phyloP scores from a whole-genome alignment of 495 filamentous ascomycete species.

The Trichoderma erinaceum region DNA sequence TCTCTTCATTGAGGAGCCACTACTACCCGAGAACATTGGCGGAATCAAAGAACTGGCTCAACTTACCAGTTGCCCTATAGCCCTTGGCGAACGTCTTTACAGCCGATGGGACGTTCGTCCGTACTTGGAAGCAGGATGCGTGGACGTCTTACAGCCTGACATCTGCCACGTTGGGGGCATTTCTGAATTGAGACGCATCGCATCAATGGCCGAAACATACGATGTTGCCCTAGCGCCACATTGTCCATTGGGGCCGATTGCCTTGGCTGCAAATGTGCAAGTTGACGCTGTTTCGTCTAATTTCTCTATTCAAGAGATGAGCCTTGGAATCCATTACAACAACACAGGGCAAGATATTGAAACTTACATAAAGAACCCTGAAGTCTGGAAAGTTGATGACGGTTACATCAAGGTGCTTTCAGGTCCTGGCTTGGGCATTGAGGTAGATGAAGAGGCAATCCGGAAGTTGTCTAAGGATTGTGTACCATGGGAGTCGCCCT shows the following conservation, averaged over 20 bases:
- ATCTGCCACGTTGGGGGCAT: conserved; percentile 72
- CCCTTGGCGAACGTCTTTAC: conserved; percentile 70
- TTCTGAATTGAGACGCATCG: conserved; percentile 64
- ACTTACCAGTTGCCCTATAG: conserved; percentile 60
- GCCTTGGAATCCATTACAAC: conserved; percentile 75
- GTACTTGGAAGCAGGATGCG: conserved; percentile 61
- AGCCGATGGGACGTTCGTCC: conserved; percentile 70
- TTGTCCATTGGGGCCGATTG: conserved; percentile 71
- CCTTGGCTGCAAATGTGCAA: conserved; percentile 67
- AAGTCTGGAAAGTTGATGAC: conserved; percentile 57
- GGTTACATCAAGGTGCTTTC: conserved; percentile 59
- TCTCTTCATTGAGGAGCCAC: conserved; percentile 76
- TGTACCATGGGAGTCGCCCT: conserved; percentile 42
- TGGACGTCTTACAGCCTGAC: conserved; percentile 74
- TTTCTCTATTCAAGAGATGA: conserved; percentile 79
- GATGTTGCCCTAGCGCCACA: conserved; percentile 74
- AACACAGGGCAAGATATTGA: conserved; percentile 57
- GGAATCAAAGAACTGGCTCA: conserved; percentile 60
- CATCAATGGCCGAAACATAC: conserved; percentile 69
- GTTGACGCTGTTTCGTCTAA: conserved; percentile 59
- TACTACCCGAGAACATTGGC: conserved; percentile 65
- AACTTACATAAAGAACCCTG: conserved; percentile 59
- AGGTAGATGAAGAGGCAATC: conserved; percentile 65
- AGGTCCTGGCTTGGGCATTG: conserved; percentile 66
- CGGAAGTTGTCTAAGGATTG: conserved; percentile 27